Percentiles rank a stretch among this genome's conserved stretches.
phyloP scores from a whole-genome alignment of 495 filamentous ascomycete genomes.

The Chaetomium tenue region DNA sequence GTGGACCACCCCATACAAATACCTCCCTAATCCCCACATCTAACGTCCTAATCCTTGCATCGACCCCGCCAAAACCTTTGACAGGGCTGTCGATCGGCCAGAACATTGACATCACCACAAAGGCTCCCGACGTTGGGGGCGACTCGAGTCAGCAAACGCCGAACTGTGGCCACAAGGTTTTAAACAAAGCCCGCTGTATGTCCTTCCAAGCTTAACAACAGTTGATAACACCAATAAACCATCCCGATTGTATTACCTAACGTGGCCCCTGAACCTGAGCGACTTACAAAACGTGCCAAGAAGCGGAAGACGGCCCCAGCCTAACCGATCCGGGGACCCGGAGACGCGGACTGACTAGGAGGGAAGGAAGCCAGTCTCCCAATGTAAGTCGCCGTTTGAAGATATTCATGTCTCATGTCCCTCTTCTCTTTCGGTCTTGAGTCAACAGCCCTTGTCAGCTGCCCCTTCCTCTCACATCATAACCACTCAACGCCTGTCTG shows the following conservation, averaged over 20 bases:
- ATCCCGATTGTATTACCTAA: not conserved
- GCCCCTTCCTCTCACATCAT: not conserved
- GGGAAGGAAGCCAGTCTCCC: too few species aligned
- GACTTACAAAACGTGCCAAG: not conserved
- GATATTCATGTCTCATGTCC: not conserved
- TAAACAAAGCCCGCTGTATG: too few species aligned
- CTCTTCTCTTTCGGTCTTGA: not conserved
- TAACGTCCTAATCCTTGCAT: not conserved
- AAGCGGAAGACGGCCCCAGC: constrained; percentile 5
- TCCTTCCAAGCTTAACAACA: not conserved
- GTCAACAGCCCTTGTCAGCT: constrained; percentile 1
- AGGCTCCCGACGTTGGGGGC: too few species aligned
- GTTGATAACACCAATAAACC: not conserved
- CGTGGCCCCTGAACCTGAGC: not conserved
- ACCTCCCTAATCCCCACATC: constrained; percentile 10
- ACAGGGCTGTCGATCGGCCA: constrained; percentile 12
- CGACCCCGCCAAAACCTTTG: constrained; percentile 10
- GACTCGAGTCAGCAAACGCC: too few species aligned
- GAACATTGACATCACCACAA: constrained; percentile 20
- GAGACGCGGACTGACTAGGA: constrained; percentile 6
- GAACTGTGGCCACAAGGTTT: too few species aligned
- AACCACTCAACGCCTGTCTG: not conserved
- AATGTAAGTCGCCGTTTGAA: constrained; percentile 5
- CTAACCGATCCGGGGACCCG: not conserved
- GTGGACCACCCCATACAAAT: constrained; percentile 7